Evolutionary conservation across 2,329 filamentous ascomycete genomes (phyloP).

Genomic region (Stagonosporopsis rhizophila): DNA sequence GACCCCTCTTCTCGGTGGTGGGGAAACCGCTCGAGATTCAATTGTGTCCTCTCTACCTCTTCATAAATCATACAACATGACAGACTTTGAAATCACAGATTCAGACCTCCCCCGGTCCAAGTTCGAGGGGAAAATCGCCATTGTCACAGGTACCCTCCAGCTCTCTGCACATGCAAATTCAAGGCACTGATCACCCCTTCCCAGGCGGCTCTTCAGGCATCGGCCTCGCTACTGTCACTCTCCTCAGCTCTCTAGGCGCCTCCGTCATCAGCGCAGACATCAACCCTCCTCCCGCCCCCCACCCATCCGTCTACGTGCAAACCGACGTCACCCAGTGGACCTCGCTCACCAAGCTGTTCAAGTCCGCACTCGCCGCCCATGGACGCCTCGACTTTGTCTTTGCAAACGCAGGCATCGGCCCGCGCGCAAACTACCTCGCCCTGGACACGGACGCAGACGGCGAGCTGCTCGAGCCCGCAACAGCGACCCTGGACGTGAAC

Average conservation of each 20-base stretch:
- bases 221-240: constrained; percentile 61
- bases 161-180: neutral
- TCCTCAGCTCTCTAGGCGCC: constrained; percentile 61
- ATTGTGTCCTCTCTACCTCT: neutral
- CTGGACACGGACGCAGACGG: constrained; percentile 59
- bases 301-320: constrained; percentile 35
- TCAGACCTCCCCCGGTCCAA: constrained; percentile 25
- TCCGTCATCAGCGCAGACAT: constrained; percentile 64
- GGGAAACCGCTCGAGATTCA: neutral
- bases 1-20: neutral
- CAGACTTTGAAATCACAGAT: constrained; percentile 32
- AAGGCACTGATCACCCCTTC: neutral
- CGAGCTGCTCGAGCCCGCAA: constrained; percentile 56
- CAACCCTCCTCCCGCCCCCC: constrained; percentile 43
- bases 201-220: constrained; percentile 65
- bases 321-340: constrained; percentile 59
- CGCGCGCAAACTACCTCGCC: constrained; percentile 56
- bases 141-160: constrained; percentile 26
- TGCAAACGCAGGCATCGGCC: constrained; percentile 63
- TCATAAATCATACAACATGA: constrained; percentile 17
- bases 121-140: constrained; percentile 30
- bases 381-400: constrained; percentile 58
- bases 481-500: constrained; percentile 58
- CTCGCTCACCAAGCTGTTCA: constrained; percentile 61
- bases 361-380: constrained; percentile 53